Base-by-base conservation (phyloP, 2,329 filamentous ascomycete genomes). In the Fusarium sp. region DNA sequence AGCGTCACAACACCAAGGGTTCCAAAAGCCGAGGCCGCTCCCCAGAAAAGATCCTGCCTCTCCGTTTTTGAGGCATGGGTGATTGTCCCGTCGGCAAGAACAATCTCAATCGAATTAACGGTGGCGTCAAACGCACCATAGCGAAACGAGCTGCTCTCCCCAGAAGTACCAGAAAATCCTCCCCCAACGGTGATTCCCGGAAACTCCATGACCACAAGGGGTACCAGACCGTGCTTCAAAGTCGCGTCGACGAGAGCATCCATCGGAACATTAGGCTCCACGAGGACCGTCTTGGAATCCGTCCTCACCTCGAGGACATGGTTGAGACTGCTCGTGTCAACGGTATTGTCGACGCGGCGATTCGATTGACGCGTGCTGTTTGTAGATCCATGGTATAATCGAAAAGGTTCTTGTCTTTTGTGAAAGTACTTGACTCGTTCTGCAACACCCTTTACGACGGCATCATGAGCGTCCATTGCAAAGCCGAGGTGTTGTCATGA, bases 361-460 rank as follows among this genome's bases (percentile, higher is more conserved):
- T 84, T 82, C 9, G 86, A 86, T 29, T 87, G 87, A 9, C 93
- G 90, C 40, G 93, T 95, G 81, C 90, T 93, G 83, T 94, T 94
- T 29, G 93, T 94, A 0, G 92, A 91, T 70, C 93, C 93, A 82
- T 95, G 93, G 76, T 91, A 93, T 79, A 95, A 91, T n/a, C 92
- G 88, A 82, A 93, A 95, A 3, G 91, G 89, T 78, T 85, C 80
- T 67, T 83, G 80, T 9, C 76, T 79, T 4, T 81, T 77, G 62
- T 86, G 79, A 73, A 89, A 89, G 6, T 84, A 77, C 67, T 81
- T 80, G 35, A 89, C 82, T 24, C 84, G 81, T 35, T 80, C 77
- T 0, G 87, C 82, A 56, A 89, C 84, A 62, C 79, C 76, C 20
- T 79, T 70, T n/a, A 89, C 86, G 10, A 83, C 82, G 4, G 79